phyloP scores from a whole-genome alignment of 1,139 yeast species.

The Geotrichum citri-aurantii region DNA sequence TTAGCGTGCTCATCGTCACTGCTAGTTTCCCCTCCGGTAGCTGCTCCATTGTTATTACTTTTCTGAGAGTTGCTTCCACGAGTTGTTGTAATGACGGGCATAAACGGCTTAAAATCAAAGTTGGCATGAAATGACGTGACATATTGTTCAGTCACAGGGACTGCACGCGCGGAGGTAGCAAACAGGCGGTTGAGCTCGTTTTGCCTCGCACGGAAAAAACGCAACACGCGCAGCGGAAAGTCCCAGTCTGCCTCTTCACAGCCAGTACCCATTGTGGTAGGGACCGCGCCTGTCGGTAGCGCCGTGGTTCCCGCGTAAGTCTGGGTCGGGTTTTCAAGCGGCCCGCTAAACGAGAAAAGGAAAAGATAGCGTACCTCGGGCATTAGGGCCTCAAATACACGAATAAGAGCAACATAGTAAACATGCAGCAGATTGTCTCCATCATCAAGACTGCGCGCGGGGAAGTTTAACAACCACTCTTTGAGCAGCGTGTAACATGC shows the following conservation, averaged over 20 bases:
- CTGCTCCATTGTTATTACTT: too few species aligned
- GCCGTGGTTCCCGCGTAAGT: neutral
- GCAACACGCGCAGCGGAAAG: conserved; percentile 28
- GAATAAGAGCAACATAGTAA: conserved; percentile 35
- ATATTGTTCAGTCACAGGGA: conserved; percentile 16
- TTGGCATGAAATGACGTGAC: conserved; percentile 4
- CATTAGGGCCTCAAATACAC: conserved; percentile 35
- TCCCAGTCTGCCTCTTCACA: neutral
- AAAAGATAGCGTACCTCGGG: conserved; percentile 40
- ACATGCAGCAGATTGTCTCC: conserved; percentile 24
- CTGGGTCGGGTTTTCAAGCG: conserved; percentile 24
- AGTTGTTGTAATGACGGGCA: neutral
- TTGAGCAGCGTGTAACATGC: conserved; percentile 26
- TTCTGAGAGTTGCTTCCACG: neutral
- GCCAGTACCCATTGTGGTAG: neutral
- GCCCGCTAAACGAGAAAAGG: conserved; percentile 37
- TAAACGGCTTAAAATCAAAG: neutral
- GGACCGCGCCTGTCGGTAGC: neutral
- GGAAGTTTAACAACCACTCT: conserved; percentile 31
- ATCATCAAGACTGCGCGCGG: conserved; percentile 19
- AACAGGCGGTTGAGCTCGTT: conserved; percentile 29
- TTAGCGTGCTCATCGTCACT: neutral
- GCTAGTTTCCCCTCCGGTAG: neutral
- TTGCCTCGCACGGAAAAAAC: conserved; percentile 34
- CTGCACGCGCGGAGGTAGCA: conserved; percentile 25